Evolutionary conservation across 257 asterid species (phyloP), one percentile per base, ranked within the genome.

Genomic region (Solanum pennellii): DNA sequence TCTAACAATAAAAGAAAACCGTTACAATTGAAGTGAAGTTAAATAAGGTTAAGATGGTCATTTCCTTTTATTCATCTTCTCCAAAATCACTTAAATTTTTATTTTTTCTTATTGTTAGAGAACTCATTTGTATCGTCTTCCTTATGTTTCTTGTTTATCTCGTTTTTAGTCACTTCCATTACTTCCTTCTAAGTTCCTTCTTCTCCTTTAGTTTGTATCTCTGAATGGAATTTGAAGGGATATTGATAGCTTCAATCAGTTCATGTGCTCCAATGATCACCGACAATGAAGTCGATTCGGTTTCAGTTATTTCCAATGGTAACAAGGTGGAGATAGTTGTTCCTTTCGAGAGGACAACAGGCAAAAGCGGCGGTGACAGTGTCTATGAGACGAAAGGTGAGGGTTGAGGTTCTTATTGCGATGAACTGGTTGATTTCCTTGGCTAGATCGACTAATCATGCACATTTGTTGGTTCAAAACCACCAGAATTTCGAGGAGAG

Each of bases 401-500:
- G 7, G 7, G 7, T 35, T 35, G 39, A 35, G 39, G 39, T 87
- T 65, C 89, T 88, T 21, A 44, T 85, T 79, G 89, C 86, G 62
- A 75, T 6, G 8, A 39, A 21, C 2, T 5, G 6, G 49, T 21
- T 74, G 83, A 13, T 44, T 91, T 35, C 7, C 1, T 35, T 0
- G 39, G 7, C 39, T 35, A 5, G 7, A 35, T 35, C 1, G 0
- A 35, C 6, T 35, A 35, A 35, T 35, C 7, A 35, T 35, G 39
- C 39, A 35, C 7, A 35, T 35, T 35, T 35, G 27, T 56, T 95
- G 92, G 76, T 92, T 77, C 93, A 91, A 91, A 95, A 95, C 77
- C 77, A 89, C 56, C 42, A 42, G 71, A 95, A 95, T 90, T 93
- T 93, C 91, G 93, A 88, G 92, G 91, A 89, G 82, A 92, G 96